Conservation (phyloP, 305 asterid genomes). For the Rubia occidens region DNA sequence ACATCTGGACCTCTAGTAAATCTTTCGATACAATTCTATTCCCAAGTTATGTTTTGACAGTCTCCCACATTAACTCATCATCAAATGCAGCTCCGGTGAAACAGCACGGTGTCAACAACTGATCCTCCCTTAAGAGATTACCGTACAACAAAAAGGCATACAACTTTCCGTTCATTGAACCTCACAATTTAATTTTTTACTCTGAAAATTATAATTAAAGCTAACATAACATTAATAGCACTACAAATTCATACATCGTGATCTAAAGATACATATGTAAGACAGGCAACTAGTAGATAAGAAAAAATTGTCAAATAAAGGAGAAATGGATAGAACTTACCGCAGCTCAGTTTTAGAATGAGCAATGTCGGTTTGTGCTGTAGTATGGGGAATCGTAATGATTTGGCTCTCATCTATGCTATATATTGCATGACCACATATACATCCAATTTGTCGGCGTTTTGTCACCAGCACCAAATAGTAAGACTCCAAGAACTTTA, state of each 20-base stretch:
- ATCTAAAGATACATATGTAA: neutral
- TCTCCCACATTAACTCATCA: neutral
- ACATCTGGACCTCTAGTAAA: neutral
- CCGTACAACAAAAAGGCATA: neutral
- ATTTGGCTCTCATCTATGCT: constrained; percentile 92
- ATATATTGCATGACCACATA: constrained; percentile 95
- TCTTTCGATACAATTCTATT: neutral
- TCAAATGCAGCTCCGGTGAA: neutral
- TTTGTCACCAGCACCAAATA: constrained; percentile 84
- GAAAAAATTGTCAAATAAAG: neutral
- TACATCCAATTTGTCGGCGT: constrained; percentile 79
- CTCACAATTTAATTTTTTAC: neutral
- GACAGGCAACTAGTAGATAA: neutral
- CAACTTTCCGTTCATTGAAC: neutral
- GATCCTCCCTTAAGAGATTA: neutral
- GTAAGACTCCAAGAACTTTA: constrained; percentile 86
- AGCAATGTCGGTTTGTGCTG: constrained; percentile 95
- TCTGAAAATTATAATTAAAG: neutral
- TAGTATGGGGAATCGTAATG: constrained; percentile 74
- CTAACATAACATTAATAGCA: neutral
- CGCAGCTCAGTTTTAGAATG: constrained; percentile 92
- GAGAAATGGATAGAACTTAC: constrained; percentile 33
- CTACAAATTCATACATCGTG: neutral
- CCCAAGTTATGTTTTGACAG: neutral
- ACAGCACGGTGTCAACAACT: neutral